Percentiles rank a stretch among this genome's conserved stretches.
Conservation (phyloP, 176 grass and related monocot genomes). For the Thalia dealbata region DNA sequence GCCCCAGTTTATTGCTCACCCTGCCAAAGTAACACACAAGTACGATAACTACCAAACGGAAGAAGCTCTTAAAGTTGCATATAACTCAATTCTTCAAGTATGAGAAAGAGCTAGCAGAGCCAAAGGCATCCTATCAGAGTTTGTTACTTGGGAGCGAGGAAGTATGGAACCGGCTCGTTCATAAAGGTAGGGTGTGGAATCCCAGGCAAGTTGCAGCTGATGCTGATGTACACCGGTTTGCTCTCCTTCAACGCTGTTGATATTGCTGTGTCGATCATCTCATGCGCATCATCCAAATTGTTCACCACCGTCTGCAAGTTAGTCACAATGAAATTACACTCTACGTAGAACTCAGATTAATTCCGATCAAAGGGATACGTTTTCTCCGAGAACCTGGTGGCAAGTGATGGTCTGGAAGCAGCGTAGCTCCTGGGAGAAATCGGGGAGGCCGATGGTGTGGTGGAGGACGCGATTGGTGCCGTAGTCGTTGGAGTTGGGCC, state of each 20-base stretch:
- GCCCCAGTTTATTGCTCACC: conserved; percentile 5
- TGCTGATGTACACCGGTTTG: conserved; percentile 12
- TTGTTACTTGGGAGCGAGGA: conserved; percentile 5
- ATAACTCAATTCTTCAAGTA: too few species aligned
- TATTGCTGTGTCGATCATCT: conserved; percentile 14
- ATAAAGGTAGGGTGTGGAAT: conserved; percentile 6
- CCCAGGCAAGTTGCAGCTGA: conserved; percentile 15
- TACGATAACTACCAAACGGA: too few species aligned
- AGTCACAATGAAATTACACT: neutral
- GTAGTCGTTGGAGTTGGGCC: conserved; percentile 8
- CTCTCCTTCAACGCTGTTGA: conserved; percentile 9
- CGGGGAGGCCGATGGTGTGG: conserved; percentile 14
- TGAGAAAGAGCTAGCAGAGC: neutral
- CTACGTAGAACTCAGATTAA: neutral
- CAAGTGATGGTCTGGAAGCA: conserved; percentile 15
- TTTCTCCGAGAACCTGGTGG: neutral
- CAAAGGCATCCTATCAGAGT: too few species aligned
- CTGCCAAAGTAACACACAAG: neutral
- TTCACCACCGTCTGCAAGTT: conserved; percentile 2
- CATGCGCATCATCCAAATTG: conserved; percentile 13
- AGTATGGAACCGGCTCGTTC: neutral
- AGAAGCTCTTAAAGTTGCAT: too few species aligned
- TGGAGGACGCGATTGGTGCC: conserved; percentile 18
- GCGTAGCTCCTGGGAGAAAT: conserved; percentile 10
- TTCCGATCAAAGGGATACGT: neutral